These are phyloP conservation scores for Exserohilum rostratum DNA, from an alignment of 2,329 filamentous ascomycete species.

Conservation along the genomic window DNA sequence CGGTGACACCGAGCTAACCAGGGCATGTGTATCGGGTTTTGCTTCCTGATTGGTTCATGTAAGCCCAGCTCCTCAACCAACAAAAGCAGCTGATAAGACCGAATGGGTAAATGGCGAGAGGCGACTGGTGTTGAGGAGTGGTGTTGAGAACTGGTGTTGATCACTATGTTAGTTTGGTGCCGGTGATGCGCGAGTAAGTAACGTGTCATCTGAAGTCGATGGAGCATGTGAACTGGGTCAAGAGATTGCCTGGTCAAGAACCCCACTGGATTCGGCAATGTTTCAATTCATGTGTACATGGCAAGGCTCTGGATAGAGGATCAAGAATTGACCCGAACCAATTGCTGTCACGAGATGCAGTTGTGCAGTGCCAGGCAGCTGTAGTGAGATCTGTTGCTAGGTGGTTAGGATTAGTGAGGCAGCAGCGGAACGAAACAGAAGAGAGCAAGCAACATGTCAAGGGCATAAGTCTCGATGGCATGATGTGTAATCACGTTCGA, in stretches of 20 bases:
- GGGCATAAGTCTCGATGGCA: conserved; percentile 45
- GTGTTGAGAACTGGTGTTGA: conserved; percentile 31
- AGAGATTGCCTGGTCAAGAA: conserved; percentile 30
- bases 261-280: conserved; percentile 29
- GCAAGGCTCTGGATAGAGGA: conserved; percentile 29
- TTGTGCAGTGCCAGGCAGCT: conserved; percentile 1
- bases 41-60: conserved; percentile 34
- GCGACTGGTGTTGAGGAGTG: conserved; percentile 33
- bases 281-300: conserved; percentile 27
- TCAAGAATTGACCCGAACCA: conserved; percentile 30
- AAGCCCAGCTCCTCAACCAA: conserved; percentile 35
- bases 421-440: conserved; percentile 11
- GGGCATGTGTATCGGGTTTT: conserved; percentile 32
- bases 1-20: conserved; percentile 28
- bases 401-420: conserved; percentile 25
- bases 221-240: conserved; percentile 27
- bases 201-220: conserved; percentile 18
- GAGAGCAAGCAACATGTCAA: conserved; percentile 28
- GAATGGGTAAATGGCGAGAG: conserved; percentile 32
- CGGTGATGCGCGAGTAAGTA: conserved; percentile 11
- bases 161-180: conserved; percentile 21
- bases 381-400: conserved; percentile 22
- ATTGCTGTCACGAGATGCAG: conserved; percentile 26
- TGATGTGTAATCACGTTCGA: conserved; percentile 50
- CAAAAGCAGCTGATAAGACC: conserved; percentile 28